Conservation (phyloP, 345 rosid genomes). For the Bretschneidera sinensis region DNA sequence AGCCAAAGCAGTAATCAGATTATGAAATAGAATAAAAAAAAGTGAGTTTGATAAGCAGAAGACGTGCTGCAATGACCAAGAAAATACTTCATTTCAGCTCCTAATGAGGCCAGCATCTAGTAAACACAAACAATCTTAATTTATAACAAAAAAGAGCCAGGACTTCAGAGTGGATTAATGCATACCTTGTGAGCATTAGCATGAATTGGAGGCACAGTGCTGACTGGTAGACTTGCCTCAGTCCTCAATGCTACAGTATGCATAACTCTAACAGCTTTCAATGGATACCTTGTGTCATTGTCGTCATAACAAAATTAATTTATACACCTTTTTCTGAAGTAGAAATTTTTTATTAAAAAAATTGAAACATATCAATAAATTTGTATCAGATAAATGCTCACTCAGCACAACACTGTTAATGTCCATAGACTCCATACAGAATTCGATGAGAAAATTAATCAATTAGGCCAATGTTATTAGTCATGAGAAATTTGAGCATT, state of each 20-base stretch:
- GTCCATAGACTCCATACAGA: not conserved
- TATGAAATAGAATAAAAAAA: conserved; percentile 7
- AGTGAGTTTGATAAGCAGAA: not conserved
- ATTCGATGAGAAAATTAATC: not conserved
- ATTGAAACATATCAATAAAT: not conserved
- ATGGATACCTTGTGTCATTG: conserved; percentile 53
- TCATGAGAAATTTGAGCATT: not conserved
- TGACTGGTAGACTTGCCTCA: conserved; percentile 69
- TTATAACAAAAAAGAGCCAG: not conserved
- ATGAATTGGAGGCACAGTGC: conserved; percentile 44
- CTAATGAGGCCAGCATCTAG: not conserved
- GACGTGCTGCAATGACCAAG: not conserved
- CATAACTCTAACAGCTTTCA: conserved; percentile 95
- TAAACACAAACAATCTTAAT: not conserved
- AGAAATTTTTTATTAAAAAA: not conserved
- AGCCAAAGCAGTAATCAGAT: conserved; percentile 15
- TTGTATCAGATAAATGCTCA: not conserved
- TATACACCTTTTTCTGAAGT: not conserved
- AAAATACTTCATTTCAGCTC: no score
- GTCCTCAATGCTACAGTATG: conserved; percentile 89
- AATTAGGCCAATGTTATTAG: not conserved
- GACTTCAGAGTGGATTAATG: not conserved
- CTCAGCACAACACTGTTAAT: not conserved
- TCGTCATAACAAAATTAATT: conserved; percentile 1
- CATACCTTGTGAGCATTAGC: conserved; percentile 54